Percentiles rank a stretch among this genome's conserved stretches.
Conservation (phyloP, 495 filamentous ascomycete genomes). For the Penicillium desertorum region DNA sequence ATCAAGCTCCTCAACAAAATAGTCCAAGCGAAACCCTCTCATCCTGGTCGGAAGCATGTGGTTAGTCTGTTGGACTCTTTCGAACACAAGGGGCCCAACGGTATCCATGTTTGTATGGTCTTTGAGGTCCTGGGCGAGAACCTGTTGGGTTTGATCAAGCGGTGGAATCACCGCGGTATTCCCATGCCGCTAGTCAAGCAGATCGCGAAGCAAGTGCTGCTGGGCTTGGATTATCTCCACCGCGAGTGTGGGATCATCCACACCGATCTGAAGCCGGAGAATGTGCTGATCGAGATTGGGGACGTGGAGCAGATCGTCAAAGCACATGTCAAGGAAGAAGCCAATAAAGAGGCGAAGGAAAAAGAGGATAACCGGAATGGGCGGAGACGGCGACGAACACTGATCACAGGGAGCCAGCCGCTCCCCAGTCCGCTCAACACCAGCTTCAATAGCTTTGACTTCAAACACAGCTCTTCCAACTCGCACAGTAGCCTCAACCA, state of each 20-base stretch:
- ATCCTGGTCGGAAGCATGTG: constrained; percentile 91
- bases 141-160: constrained; percentile 91
- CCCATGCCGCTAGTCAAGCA: constrained; percentile 96
- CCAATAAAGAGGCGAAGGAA: constrained; percentile 70
- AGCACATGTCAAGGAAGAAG: constrained; percentile 85
- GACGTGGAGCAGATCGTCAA: constrained; percentile 97
- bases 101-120: constrained; percentile 97
- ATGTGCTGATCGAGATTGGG: constrained; percentile 97
- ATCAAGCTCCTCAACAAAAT: constrained; percentile 98
- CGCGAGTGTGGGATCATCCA: constrained; percentile 99
- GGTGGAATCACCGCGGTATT: constrained; percentile 96
- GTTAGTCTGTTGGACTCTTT: constrained; percentile 96
- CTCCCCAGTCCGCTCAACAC: constrained; percentile 93
- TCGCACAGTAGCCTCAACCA: constrained; percentile 81
- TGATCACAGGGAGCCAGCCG: constrained; percentile 97
- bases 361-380: constrained; percentile 95
- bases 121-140: constrained; percentile 98
- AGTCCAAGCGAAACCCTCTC: constrained; percentile 87
- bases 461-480: constrained; percentile 66
- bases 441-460: constrained; percentile 76
- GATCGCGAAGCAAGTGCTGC: constrained; percentile 95
- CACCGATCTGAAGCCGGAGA: constrained; percentile 96
- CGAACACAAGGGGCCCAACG: constrained; percentile 96
- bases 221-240: constrained; percentile 94
- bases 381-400: constrained; percentile 82